Evolutionary conservation across 345 rosid genomes (phyloP), one percentile per base, ranked within the genome.

Genomic region (Populus tremula): DNA sequence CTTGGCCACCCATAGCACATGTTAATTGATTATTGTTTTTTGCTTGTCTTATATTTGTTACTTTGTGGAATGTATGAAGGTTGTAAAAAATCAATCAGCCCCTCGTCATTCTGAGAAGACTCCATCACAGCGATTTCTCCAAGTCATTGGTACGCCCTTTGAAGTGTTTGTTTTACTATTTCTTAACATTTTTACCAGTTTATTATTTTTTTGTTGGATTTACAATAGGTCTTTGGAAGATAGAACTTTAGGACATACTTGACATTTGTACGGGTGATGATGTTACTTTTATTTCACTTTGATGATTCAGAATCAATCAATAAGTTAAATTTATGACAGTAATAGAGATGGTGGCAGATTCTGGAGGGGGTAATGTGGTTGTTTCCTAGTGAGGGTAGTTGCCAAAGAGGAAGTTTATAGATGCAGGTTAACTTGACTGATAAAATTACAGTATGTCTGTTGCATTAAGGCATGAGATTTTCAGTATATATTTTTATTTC

Each of bases 61-160:
- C 47, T 77, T 77, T 65, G 23, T 54, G 53, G 80, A 82, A 75
- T 81, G 36, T 67, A 2, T 67, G 41, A 79, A 96, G 99, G 92
- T 72, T 72, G 83, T 63, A 64, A 93, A 93, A 86, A 82, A 76
- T 82, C 99, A 87, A 77, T 75, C 92, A 49, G 82, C 82, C 70
- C 88, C 87, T 68, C 90, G 92, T 78, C 88, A 86, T 25, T 79
- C 85, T 73, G 86, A 90, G 54, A 93, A 91, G 85, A 79, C 76
- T 80, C 87, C 96, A 41, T 89, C 94, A 59, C 88, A 50, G 35
- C 88, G 95, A 62, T 94, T 92, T 84, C 91, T 96, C 69, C 96
- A 90, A 85, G 92, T 96, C 85, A 89, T 90, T 78, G 98, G 99
- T 96, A 89, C 76, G 90, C 72, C 72, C 61, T 38, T 61, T 43